Evolutionary conservation across 1,284 basidiomycete genomes (phyloP), one percentile per base, ranked within the genome.

Genomic region (Bjerkandera adusta): DNA sequence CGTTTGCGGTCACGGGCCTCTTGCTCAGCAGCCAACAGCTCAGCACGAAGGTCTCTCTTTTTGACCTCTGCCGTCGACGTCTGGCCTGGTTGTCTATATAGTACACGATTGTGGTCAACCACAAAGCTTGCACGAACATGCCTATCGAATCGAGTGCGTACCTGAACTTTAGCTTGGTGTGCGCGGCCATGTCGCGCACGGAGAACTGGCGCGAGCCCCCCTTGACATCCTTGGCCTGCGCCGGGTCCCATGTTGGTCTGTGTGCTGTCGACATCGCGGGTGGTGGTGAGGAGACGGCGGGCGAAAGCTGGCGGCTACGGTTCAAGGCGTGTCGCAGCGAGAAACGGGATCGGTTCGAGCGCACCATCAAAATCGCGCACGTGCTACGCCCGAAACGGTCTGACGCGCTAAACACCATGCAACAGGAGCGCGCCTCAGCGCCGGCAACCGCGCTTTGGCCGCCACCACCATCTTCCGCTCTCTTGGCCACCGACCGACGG

Each of bases 151-250:
- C 12, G 25, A 25, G 18, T 27, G 53, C 55, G 43, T 53, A 89
- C 82, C 94, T 83, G 70, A 97, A 97, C 73, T 97, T 97, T 54
- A 97, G 85, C 68, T 95, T 95, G 1, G 93, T 97, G 65, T 97
- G 90, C 3, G 90, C 77, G 3, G 94, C 90, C 76, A 96, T 88
- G 63, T 95, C 91, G 49, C 89, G 81, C 60, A 89, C 87, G 12
- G 91, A 93, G 68, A 86, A 89, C 64, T 93, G 90, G 52, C 89
- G 82, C 37, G 92, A 92, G 47, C 89, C 91, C 10, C 86, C 87
- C 65, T 92, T 93, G 56, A 86, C 82, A 63, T 89, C 86, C 58
- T 79, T 81, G n/a, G 86, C 88, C 62, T 91, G 88, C 0, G 88
- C 88, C 2, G 88, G 89, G 55, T 91, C 88, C 89, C 89, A 91